Conservation (phyloP, 805 yeast genomes). For the Starmerella ratchasimensis region DNA sequence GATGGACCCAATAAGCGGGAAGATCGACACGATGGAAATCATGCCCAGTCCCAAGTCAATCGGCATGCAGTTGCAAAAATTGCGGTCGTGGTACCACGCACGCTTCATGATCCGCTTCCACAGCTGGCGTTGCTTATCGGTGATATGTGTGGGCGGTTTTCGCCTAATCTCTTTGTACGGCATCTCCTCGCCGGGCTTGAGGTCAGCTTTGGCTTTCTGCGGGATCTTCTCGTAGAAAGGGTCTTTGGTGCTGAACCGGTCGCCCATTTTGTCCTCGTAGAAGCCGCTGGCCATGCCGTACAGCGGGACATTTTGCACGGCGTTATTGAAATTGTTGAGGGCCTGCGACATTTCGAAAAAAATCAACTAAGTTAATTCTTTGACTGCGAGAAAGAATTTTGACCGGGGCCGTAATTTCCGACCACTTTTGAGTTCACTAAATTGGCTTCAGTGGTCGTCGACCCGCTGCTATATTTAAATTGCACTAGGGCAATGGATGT, state of each 20-base stretch:
- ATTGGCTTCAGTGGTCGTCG: too few species aligned
- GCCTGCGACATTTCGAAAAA: slow-evolving; percentile 5
- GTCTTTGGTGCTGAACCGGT: slow-evolving; percentile 41
- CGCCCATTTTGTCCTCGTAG: slow-evolving; percentile 55
- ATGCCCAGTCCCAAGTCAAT: slow-evolving; percentile 61
- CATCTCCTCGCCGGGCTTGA: slow-evolving; percentile 28
- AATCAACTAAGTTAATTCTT: too few species aligned
- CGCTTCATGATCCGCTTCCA: slow-evolving; percentile 63
- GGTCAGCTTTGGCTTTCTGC: slow-evolving; percentile 29
- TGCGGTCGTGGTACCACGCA: slow-evolving; percentile 82
- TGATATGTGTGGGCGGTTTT: slow-evolving; percentile 40
- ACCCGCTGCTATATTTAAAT: too few species aligned
- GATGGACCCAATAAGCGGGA: slow-evolving; percentile 79
- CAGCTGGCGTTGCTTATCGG: slow-evolving; percentile 44
- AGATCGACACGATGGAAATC: slow-evolving; percentile 54
- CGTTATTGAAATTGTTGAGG: slow-evolving; percentile 11
- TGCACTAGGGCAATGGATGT: too few species aligned
- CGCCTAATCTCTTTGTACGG: slow-evolving; percentile 32
- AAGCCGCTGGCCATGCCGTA: slow-evolving; percentile 41
- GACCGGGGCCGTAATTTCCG: too few species aligned
- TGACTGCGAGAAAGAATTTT: too few species aligned
- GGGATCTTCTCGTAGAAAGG: slow-evolving; percentile 26
- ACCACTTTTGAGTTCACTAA: too few species aligned
- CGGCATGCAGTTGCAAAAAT: slow-evolving; percentile 39
- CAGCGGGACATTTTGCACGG: slow-evolving; percentile 42